These are phyloP conservation scores for Sambucus nigra DNA, from an alignment of 129 eudicot species.

Conservation along the genomic window DNA sequence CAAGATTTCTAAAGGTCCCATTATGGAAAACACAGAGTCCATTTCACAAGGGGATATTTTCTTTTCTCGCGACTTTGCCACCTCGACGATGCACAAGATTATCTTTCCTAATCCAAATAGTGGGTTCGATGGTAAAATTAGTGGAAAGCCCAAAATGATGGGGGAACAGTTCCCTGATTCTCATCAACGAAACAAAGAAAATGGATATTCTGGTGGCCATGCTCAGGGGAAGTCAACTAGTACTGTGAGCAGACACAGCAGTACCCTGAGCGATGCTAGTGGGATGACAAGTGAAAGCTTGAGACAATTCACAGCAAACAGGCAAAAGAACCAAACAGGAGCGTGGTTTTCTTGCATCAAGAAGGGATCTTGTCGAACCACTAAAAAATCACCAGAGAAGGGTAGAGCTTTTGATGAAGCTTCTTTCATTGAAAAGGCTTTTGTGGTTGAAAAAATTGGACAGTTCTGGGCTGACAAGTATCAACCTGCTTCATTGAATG, in stretches of 20 bases:
- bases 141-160: slow-evolving; percentile 19
- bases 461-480: slow-evolving; percentile 76
- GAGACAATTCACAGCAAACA: slow-evolving; percentile 43
- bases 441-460: slow-evolving; percentile 62
- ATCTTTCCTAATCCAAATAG: slow-evolving; percentile 18
- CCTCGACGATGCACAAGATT: slow-evolving; percentile 23
- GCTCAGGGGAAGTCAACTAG: slow-evolving; percentile 18
- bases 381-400: slow-evolving; percentile 47
- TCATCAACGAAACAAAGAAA: slow-evolving; percentile 17
- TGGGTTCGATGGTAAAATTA: slow-evolving; percentile 17
- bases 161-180: slow-evolving; percentile 19
- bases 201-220: slow-evolving; percentile 18
- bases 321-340: slow-evolving; percentile 47
- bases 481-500: slow-evolving; percentile 57
- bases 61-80: slow-evolving; percentile 43
- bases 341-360: slow-evolving; percentile 66
- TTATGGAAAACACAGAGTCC: slow-evolving; percentile 56
- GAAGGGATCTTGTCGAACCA: slow-evolving; percentile 45
- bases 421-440: slow-evolving; percentile 64
- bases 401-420: slow-evolving; percentile 61
- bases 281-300: slow-evolving; percentile 48
- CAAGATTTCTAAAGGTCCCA: slow-evolving; percentile 33
- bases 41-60: slow-evolving; percentile 63
- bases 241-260: slow-evolving; percentile 56
- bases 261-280: slow-evolving; percentile 41